Percentiles rank a stretch among this genome's conserved stretches.
Evolutionary conservation across 2,329 filamentous ascomycete species (phyloP).

Genomic region (Verticillium zaregamsianum): DNA sequence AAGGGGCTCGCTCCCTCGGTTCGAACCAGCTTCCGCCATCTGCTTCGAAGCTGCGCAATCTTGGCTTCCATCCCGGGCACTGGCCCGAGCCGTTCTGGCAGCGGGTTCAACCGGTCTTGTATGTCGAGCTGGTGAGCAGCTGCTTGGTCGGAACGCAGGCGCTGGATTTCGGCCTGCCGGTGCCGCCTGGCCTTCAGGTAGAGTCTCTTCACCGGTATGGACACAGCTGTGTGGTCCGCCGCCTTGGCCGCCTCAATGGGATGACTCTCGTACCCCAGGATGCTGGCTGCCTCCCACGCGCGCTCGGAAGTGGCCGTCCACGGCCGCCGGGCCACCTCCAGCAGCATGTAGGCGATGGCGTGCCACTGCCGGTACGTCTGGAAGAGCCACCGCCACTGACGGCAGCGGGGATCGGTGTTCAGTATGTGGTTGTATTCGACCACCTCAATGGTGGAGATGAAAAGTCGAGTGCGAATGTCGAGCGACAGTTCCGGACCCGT

Average conservation of each 20-base stretch:
- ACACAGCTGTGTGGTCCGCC: slow-evolving; percentile 42
- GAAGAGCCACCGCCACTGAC: slow-evolving; percentile 45
- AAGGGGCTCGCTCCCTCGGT: slow-evolving; percentile 20
- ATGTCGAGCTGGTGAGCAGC: slow-evolving; percentile 46
- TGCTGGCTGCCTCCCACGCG: slow-evolving; percentile 42
- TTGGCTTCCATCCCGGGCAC: slow-evolving; percentile 41
- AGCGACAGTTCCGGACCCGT: slow-evolving; percentile 52
- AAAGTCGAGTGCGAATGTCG: slow-evolving; percentile 64
- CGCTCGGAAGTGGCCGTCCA: slow-evolving; percentile 48
- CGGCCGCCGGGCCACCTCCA: slow-evolving; percentile 40
- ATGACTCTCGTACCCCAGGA: slow-evolving; percentile 29
- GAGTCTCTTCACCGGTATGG: slow-evolving; percentile 50
- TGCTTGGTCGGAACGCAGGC: slow-evolving; percentile 42
- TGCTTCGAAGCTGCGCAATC: slow-evolving; percentile 40
- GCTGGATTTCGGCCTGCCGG: slow-evolving; percentile 44
- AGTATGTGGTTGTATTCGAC: slow-evolving; percentile 65
- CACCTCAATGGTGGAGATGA: slow-evolving; percentile 69
- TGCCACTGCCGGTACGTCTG: slow-evolving; percentile 49
- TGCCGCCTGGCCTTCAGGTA: slow-evolving; percentile 49
- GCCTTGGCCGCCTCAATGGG: slow-evolving; percentile 39
- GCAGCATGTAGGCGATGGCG: slow-evolving; percentile 43
- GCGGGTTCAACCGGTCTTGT: slow-evolving; percentile 39
- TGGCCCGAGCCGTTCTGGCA: slow-evolving; percentile 42
- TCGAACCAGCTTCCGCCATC: slow-evolving; percentile 47
- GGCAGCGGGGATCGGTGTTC: slow-evolving; percentile 50